Base-by-base conservation (phyloP, 2,329 filamentous ascomycete genomes). In the Graphilbum sp. region DNA sequence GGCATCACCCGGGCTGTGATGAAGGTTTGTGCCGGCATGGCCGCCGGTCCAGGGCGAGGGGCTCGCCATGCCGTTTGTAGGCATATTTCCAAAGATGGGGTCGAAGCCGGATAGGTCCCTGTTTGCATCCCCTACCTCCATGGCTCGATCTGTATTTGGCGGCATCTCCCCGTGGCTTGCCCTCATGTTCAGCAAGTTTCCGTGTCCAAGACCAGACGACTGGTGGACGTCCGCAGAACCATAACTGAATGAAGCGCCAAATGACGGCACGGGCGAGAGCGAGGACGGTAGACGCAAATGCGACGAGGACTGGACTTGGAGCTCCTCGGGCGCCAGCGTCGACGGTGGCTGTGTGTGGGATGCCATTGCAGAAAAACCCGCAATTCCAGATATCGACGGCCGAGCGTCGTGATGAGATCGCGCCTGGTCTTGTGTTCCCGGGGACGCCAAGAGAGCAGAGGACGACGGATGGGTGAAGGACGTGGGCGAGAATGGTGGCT, bases 71-170 rank as follows among this genome's bases (percentile, higher is more conserved):
- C 63, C 59, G 36, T 69, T 69, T 16, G 68, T 67, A 5, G 68
- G 60, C 5, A 72, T 49, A 9, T 62, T 61, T 12, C 69, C 67
- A 47, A 77, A 76, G 68, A 76, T 75, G 11, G 69, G 66, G 43
- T 75, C 71, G 47, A 65, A 75, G 3, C 53, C 49, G 24, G 57
- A 53, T 36, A 53, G 49, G 33, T 48, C 50, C 10, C 38, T n/a
- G 5, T 25, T 15, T n/a, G 46, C 37, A 4, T 10, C 31, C 15
- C 27, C 27, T 29, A 12, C 5, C 15, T 6, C 4, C 27, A 29
- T 29, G 10, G 27, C 27, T n/a, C 15, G 27, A 9, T 9, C 27
- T n/a, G 27, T 29, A 25, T 25, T 25, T 25, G 7, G 23, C 12
- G 12, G 7, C 23, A 12, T 12, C 12, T 12, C 23, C 7, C 12